Conservation (phyloP, 257 asterid species). For the Verbena officinalis region DNA sequence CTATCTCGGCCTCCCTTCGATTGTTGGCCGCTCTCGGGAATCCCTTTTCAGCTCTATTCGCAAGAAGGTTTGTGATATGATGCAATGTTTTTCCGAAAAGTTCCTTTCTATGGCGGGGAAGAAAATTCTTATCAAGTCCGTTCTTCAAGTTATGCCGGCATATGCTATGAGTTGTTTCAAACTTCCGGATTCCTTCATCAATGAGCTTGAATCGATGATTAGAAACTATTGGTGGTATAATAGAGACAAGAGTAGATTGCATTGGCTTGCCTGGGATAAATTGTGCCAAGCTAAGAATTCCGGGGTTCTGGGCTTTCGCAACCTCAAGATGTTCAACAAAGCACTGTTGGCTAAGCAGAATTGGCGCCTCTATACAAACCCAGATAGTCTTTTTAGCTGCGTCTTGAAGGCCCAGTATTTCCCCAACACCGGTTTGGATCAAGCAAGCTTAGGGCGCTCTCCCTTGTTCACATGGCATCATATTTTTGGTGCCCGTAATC, state of each 20-base stretch:
- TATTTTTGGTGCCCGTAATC: too few relatives aligned
- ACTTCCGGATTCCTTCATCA: neutral
- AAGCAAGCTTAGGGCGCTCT: too few relatives aligned
- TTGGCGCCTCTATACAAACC: too few relatives aligned
- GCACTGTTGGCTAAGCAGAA: too few relatives aligned
- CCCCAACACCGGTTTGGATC: too few relatives aligned
- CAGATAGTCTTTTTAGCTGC: too few relatives aligned
- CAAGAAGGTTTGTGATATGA: neutral
- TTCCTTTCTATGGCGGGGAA: neutral
- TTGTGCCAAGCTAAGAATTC: too few relatives aligned
- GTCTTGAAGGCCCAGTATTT: too few relatives aligned
- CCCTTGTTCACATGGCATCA: too few relatives aligned
- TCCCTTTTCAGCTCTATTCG: too few relatives aligned
- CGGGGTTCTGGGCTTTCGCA: too few relatives aligned
- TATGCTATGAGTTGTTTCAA: neutral
- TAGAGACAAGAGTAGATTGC: neutral
- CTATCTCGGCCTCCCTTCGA: neutral
- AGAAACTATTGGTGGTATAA: neutral
- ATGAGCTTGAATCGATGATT: neutral
- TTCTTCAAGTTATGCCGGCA: neutral
- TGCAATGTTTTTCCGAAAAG: neutral
- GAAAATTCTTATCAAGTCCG: neutral
- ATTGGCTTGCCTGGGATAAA: neutral
- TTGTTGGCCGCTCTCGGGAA: neutral
- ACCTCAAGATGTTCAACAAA: too few relatives aligned